A percentile compares a stretch with the other conserved stretches of the same genome.
phyloP scores from a whole-genome alignment of 2,329 filamentous ascomycete genomes.

The Exophiala alcalophila region DNA sequence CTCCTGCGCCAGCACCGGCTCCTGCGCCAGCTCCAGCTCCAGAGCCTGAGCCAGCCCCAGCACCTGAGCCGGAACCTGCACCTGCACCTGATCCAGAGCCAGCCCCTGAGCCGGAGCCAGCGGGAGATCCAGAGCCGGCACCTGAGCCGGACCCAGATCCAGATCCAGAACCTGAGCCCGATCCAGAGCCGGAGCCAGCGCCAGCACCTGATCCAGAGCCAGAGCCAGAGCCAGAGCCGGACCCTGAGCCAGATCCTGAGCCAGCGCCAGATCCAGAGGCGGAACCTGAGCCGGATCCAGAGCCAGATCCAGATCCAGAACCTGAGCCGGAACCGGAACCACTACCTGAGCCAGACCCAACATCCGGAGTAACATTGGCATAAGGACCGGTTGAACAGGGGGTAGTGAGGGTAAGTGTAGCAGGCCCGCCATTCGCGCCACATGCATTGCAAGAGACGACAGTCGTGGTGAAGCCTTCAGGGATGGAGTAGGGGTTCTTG shows the following conservation, averaged over 20 bases:
- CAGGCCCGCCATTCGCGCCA: slow-evolving; percentile 21
- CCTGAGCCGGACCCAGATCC: slow-evolving; percentile 23
- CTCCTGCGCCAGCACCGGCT: slow-evolving; percentile 6
- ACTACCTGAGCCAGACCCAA: slow-evolving; percentile 9
- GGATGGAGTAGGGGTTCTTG: slow-evolving; percentile 19
- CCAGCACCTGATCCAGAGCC: slow-evolving; percentile 25
- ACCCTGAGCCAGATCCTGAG: slow-evolving; percentile 1
- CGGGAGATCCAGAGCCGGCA: slow-evolving; percentile 6
- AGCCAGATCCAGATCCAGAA: slow-evolving; percentile 6
- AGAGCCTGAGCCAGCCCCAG: slow-evolving; percentile 11
- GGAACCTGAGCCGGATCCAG: slow-evolving; percentile 5
- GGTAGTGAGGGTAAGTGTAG: slow-evolving; percentile 28
- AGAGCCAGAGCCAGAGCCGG: too few relatives aligned
- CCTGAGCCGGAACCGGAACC: slow-evolving; percentile 8
- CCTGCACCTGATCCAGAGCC: slow-evolving; percentile 22
- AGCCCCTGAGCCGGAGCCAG: slow-evolving; percentile 12
- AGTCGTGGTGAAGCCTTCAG: slow-evolving; percentile 28
- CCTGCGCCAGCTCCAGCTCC: slow-evolving; percentile 13
- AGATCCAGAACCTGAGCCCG: slow-evolving; percentile 11
- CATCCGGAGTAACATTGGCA: slow-evolving; percentile 23
- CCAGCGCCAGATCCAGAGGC: slow-evolving; percentile 1
- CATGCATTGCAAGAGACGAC: slow-evolving; percentile 26
- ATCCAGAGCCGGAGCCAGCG: slow-evolving; percentile 10
- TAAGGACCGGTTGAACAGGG: slow-evolving; percentile 28
- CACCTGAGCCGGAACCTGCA: slow-evolving; percentile 7